Base-by-base conservation (phyloP, 495 filamentous ascomycete genomes). In the Geoglossum glabrum region DNA sequence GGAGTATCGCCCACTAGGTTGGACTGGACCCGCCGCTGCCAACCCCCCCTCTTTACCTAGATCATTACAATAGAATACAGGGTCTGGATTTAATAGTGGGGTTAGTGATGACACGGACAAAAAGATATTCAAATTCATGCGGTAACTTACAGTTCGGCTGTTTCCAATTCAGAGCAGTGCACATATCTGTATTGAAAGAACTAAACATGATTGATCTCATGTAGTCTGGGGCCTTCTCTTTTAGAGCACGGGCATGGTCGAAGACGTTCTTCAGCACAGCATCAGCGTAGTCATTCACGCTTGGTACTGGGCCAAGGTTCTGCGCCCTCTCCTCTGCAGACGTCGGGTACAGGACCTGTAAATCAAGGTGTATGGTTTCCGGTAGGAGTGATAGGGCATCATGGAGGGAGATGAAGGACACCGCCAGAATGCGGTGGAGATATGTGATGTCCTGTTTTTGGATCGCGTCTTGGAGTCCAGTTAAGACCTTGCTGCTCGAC, bases 91-190 rank as follows among this genome's bases (percentile, higher is more conserved):
- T 55, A 9, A 33, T 11, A 25, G 28, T 30, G 27, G 10, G 54
- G 34, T 36, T 58, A 49, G 26, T 27, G 33, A 31, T 19, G 19
- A 13, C 23, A 60, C 27, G 9, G 38, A 15, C 54, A 5, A 25
- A 21, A 17, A 30, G 23, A 30, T 10, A 34, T n/a, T n/a, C 21
- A 0, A n/a, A 19, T 43, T 34, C 9, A 59, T 0, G 9, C n/a
- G 45, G n/a, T 30, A 11, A 69, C 79, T 72, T 69, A 87, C 84
- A 98, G 62, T 97, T 98, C 11, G 92, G 92, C 67, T 98, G 92
- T 69, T 98, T 98, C 93, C 93, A 98, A 67, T 97, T 97, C 55
- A 98, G 64, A 3, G 90, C 87, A 36, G 85, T 89, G 68, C 92
- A 98, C 30, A 97, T 79, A 62, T 83, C 84, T 11, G 84, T 72